Percentiles rank a stretch among this genome's conserved stretches.
Evolutionary conservation across 495 filamentous ascomycete genomes (phyloP).

Genomic region (Bacidia gigantensis): DNA sequence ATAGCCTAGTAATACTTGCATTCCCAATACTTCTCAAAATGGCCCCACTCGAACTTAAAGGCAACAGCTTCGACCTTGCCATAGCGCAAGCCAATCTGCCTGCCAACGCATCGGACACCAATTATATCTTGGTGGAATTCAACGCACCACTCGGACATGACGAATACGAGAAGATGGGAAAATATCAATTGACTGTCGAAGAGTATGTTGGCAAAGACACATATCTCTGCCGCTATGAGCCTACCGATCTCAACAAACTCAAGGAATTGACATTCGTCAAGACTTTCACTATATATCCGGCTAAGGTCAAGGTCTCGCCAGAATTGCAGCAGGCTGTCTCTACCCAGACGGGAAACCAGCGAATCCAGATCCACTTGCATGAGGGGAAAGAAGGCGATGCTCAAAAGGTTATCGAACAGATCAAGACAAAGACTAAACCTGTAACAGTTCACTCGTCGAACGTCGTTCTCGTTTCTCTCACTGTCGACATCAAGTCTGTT

Average conservation of each 20-base stretch:
- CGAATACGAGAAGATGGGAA: background rate
- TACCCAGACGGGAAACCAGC: background rate
- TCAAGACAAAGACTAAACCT: background rate
- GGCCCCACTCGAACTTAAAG: background rate
- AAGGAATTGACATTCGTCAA: background rate
- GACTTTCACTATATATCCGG: background rate
- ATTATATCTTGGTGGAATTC: background rate
- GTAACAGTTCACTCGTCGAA: background rate
- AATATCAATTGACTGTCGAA: background rate
- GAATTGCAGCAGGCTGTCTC: background rate
- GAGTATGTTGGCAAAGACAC: background rate
- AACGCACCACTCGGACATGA: background rate
- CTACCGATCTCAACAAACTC: background rate
- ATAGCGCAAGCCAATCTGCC: background rate
- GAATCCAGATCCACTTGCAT: background rate
- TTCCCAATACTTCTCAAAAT: background rate
- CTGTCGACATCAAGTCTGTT: background rate
- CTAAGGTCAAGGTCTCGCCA: background rate
- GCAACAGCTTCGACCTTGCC: background rate
- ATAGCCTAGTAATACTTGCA: background rate
- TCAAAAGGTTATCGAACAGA: background rate
- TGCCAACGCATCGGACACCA: background rate
- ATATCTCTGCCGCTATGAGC: background rate
- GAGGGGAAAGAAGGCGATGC: background rate
- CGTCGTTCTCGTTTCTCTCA: background rate